Conservation (phyloP, 1,284 basidiomycete genomes). For the Sporisorium scitamineum region DNA sequence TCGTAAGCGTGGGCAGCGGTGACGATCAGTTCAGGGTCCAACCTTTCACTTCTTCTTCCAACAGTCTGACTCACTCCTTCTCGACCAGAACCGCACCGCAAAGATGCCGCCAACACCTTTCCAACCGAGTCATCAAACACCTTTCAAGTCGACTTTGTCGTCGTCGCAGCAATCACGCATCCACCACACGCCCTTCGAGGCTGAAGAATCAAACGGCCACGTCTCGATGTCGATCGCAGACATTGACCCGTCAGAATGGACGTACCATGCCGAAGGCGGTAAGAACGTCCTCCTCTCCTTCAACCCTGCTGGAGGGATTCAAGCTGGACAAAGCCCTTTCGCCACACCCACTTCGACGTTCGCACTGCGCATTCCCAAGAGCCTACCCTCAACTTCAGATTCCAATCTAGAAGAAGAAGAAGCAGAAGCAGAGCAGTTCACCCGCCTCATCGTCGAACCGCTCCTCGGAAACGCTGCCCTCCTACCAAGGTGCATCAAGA, state of each 20-base stretch:
- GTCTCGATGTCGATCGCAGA: conserved; percentile 20
- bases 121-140: conserved; percentile 42
- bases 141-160: conserved; percentile 53
- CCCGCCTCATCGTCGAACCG: conserved; percentile 20
- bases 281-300: conserved; percentile 52
- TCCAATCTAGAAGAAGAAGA: conserved; percentile 9
- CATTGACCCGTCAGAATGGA: conserved; percentile 42
- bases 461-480: conserved; percentile 25
- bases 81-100: background rate
- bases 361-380: conserved; percentile 39
- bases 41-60: conserved; percentile 4
- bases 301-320: background rate
- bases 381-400: background rate
- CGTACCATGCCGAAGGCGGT: conserved; percentile 51
- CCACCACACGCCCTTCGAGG: conserved; percentile 22
- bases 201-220: background rate
- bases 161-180: conserved; percentile 34
- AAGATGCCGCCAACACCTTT: conserved; percentile 50
- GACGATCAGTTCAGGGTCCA: conserved; percentile 13
- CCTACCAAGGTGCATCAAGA: conserved; percentile 18
- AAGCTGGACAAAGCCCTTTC: conserved; percentile 15
- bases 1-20: background rate
- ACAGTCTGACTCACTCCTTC: no score
- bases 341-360: conserved; percentile 14
- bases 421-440: conserved; percentile 32